phyloP scores from a whole-genome alignment of 2,329 filamentous ascomycete species.

The Bipolaris bicolor region DNA sequence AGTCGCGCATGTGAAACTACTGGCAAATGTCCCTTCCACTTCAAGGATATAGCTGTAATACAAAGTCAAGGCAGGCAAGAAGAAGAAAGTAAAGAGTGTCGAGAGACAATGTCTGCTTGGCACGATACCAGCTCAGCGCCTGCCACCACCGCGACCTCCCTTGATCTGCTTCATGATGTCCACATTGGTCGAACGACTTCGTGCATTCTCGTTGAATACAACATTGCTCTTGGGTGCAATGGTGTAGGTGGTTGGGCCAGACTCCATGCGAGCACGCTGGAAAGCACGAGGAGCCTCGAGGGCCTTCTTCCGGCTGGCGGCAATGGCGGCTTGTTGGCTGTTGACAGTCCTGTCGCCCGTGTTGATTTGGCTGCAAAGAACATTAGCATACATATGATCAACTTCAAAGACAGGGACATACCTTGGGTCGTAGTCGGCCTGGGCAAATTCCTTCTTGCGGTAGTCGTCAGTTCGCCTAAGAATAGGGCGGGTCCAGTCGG shows the following conservation, averaged over 20 bases:
- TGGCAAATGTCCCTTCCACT: neutral
- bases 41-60: neutral
- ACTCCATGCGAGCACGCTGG: conserved; percentile 66
- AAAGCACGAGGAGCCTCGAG: conserved; percentile 60
- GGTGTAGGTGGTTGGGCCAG: conserved; percentile 65
- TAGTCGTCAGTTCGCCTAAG: conserved; percentile 93
- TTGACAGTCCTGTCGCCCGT: conserved; percentile 23
- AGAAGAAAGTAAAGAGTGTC: neutral
- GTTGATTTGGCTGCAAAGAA: conserved; percentile 20
- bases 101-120: neutral
- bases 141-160: conserved; percentile 32
- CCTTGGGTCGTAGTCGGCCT: conserved; percentile 65
- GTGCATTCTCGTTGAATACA: conserved; percentile 39
- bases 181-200: conserved; percentile 33
- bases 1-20: conserved; percentile 4
- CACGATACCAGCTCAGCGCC: conserved; percentile 19
- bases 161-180: conserved; percentile 43
- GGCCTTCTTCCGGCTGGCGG: conserved; percentile 53
- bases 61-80: neutral
- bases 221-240: conserved; percentile 66
- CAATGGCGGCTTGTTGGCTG: conserved; percentile 43
- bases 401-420: conserved; percentile 32
- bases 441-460: conserved; percentile 77
- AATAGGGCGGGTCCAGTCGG: conserved; percentile 95
- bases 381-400: conserved; percentile 22